Evolutionary conservation across 192 early-diverging fungal species (phyloP), one percentile per base, ranked within the genome.

Genomic region (Backusella circina): DNA sequence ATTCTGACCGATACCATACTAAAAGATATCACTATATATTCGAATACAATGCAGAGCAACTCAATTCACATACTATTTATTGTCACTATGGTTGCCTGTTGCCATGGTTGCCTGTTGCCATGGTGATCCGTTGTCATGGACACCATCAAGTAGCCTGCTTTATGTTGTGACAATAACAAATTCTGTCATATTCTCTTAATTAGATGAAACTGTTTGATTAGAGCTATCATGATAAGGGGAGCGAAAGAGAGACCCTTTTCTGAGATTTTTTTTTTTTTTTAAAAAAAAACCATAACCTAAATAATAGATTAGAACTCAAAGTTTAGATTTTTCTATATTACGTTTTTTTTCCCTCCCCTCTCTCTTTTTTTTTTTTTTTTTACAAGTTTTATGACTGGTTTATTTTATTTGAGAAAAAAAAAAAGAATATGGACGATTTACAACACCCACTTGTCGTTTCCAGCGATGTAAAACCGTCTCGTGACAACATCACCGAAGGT

Each of bases 361-460:
- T 21, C 51, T 57, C 23, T 57, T 54, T 18, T 36, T 37, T 67
- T 38, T 67, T 33, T 51, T 54, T 35, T 18, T 69, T 38, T 26
- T 50, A 23, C 35, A n/a, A n/a, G n/a, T n/a, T n/a, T n/a, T n/a
- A n/a, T n/a, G n/a, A n/a, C n/a, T n/a, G n/a, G n/a, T n/a, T 65
- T 77, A 33, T 32, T 71, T 71, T 50, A 37, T 64, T 33, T 36
- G 39, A 47, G 6, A n/a, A n/a, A n/a, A n/a, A n/a, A n/a, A n/a
- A n/a, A n/a, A n/a, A n/a, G n/a, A 31, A 36, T 31, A 66, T 47
- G 38, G 41, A 47, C 21, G 64, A 75, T n/a, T 37, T 32, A 68
- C 47, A 39, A 28, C 65, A 69, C 15, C 74, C 36, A 47, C 74
- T 41, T 23, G 33, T 75, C 7, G 38, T 41, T 21, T 50, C 65